A percentile compares a stretch with the other conserved stretches of the same genome.
phyloP scores from a whole-genome alignment of 73 alveolate genomes.

The Uronychia setigera region DNA sequence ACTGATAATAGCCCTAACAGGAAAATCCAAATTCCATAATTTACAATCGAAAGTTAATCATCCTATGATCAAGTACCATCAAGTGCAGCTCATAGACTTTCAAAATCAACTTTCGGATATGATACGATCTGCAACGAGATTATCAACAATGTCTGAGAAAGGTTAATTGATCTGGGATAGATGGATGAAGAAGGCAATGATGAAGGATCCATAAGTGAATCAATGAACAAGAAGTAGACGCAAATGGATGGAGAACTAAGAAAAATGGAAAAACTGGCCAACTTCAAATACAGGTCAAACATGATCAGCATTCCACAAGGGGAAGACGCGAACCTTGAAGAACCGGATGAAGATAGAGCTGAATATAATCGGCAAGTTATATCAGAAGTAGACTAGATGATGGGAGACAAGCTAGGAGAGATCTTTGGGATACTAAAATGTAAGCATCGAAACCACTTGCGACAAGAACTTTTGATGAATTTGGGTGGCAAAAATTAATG shows the following conservation, averaged over 20 bases:
- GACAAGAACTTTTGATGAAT: too few species aligned
- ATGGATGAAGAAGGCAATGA: neutral
- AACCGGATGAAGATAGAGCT: neutral
- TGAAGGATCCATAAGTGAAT: neutral
- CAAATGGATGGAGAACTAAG: neutral
- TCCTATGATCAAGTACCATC: neutral
- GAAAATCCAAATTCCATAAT: neutral
- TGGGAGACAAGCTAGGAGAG: too few species aligned
- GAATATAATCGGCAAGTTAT: neutral
- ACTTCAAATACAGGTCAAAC: neutral
- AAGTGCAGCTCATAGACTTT: too few species aligned
- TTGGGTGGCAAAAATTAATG: too few species aligned
- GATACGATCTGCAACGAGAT: neutral
- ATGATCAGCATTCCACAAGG: neutral
- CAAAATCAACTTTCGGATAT: neutral
- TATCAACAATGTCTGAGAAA: neutral
- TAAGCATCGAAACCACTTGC: too few species aligned
- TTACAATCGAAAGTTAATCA: neutral
- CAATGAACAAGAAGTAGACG: neutral
- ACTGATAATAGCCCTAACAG: neutral
- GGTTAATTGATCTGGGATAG: neutral
- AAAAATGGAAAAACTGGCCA: neutral
- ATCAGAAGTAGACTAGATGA: neutral
- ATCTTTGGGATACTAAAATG: too few species aligned
- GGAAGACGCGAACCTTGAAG: neutral